A percentile compares a stretch with the other conserved stretches of the same genome.
Evolutionary conservation across 2,329 filamentous ascomycete species (phyloP).

Genomic region (Plectosphaerella cucumerina): DNA sequence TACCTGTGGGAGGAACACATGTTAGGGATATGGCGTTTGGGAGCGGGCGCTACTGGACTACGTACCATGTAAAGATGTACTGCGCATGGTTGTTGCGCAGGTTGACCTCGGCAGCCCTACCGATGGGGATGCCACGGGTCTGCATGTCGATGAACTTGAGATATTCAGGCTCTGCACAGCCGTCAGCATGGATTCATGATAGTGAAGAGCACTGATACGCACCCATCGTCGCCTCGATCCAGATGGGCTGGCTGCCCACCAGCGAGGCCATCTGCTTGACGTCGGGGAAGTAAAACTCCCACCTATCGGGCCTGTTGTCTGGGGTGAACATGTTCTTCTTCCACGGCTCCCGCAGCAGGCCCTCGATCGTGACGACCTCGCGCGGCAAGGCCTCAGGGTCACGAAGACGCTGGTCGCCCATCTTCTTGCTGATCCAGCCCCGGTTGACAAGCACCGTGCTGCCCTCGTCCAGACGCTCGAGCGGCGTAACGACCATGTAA

Average conservation of each 20-base stretch:
- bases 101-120: constrained; percentile 82
- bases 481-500: constrained; percentile 85
- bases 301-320: constrained; percentile 75
- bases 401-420: constrained; percentile 59
- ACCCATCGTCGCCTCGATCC: constrained; percentile 97
- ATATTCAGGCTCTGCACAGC: constrained; percentile 66
- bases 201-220: constrained; percentile 18
- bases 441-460: constrained; percentile 82
- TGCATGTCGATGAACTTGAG: constrained; percentile 72
- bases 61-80: constrained; percentile 97
- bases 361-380: constrained; percentile 75
- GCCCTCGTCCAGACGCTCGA: constrained; percentile 61
- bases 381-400: constrained; percentile 61
- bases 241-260: constrained; percentile 80
- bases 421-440: constrained; percentile 84
- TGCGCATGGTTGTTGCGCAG: constrained; percentile 94
- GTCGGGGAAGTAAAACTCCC: constrained; percentile 93
- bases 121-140: constrained; percentile 82
- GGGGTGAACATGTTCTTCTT: constrained; percentile 99
- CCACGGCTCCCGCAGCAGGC: constrained; percentile 81
- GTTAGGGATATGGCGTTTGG: constrained; percentile 3
- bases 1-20: constrained; percentile 56
- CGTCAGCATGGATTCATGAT: constrained; percentile 1
- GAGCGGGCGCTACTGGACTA: not conserved
- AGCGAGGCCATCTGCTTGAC: constrained; percentile 84